Base-by-base conservation (phyloP, 2,329 filamentous ascomycete genomes). In the Colletotrichum navitas region DNA sequence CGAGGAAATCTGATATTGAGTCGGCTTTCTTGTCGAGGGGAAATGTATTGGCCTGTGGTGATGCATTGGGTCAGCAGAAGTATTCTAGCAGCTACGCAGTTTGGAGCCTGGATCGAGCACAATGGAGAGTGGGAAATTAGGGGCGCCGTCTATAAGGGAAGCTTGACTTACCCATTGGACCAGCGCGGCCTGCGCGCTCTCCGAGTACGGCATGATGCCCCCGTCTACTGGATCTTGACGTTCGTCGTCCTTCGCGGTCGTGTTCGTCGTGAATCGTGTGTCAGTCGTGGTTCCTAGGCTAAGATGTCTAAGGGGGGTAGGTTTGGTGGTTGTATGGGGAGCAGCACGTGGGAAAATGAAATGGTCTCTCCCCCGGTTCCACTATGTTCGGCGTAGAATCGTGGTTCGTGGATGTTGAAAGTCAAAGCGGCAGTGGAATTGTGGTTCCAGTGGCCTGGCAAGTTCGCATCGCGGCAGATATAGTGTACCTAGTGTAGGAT, bases 111-210 rank as follows among this genome's bases (percentile, higher is more conserved):
- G 62, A 54, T 29, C 49, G 21, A 18, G 18, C n/a, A 36, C 12
- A 62, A n/a, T 54, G 36, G 36, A 54, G 29, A 54, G 29, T 52
- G 34, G 61, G n/a, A 61, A 16, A 61, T 59, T 43, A 52, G 41
- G 66, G 45, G 41, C 34, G 41, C 14, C 34, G 32, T 34, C 62
- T 39, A 41, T 65, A 73, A 63, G 58, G 65, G 63, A 69, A 32
- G 68, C 29, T 47, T 26, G 47, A 78, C 81, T 75, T 77, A 89
- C 86, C 81, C 88, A 89, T 80, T 86, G 85, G 62, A 90, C 78
- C 51, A 91, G 85, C 79, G 88, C 88, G 74, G 79, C 81, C 81
- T 88, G 86, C 79, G 85, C 84, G 75, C 80, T 79, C 63, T 78
- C 76, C 73, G 78, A 83, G 74, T 83, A 83, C 29, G 83, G 80